Evolutionary conservation across 352 stramenopile genomes (phyloP).

Genomic region (Pythium phragmitis): DNA sequence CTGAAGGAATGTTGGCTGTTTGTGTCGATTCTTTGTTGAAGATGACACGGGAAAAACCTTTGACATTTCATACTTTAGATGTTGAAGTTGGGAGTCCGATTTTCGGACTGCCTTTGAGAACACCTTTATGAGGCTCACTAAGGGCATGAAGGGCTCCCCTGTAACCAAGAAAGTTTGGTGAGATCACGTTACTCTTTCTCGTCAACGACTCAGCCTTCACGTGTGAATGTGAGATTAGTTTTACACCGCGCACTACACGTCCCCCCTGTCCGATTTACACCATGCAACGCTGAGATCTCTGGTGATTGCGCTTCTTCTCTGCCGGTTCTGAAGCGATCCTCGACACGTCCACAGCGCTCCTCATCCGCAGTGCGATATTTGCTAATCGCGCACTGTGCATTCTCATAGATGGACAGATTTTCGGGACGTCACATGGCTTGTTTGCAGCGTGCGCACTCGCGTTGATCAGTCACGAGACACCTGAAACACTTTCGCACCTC

Average conservation of each 20-base stretch:
- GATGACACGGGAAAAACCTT: slow-evolving; percentile 20
- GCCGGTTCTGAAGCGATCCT: slow-evolving; percentile 7
- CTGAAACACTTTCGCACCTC: slow-evolving; percentile 1
- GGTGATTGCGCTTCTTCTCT: background rate
- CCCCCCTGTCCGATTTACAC: background rate
- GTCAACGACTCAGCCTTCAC: background rate
- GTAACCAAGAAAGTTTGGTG: no score
- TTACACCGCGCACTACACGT: no score
- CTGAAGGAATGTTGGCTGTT: slow-evolving; percentile 14
- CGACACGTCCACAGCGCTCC: background rate
- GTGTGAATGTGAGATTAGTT: background rate
- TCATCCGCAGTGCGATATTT: slow-evolving; percentile 2
- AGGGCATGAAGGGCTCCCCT: background rate
- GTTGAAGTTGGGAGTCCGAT: slow-evolving; percentile 39
- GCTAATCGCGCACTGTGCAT: slow-evolving; percentile 4
- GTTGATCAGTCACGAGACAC: background rate
- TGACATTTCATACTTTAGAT: slow-evolving; percentile 34
- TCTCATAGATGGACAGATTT: slow-evolving; percentile 20
- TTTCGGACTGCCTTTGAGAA: background rate
- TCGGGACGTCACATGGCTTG: no score
- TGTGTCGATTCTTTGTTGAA: slow-evolving; percentile 52
- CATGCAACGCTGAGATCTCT: background rate
- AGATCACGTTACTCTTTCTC: no score
- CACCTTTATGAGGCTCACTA: background rate
- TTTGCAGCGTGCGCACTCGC: background rate